Conservation (phyloP, 2,329 filamentous ascomycete genomes). For the Exophiala aquamarina region DNA sequence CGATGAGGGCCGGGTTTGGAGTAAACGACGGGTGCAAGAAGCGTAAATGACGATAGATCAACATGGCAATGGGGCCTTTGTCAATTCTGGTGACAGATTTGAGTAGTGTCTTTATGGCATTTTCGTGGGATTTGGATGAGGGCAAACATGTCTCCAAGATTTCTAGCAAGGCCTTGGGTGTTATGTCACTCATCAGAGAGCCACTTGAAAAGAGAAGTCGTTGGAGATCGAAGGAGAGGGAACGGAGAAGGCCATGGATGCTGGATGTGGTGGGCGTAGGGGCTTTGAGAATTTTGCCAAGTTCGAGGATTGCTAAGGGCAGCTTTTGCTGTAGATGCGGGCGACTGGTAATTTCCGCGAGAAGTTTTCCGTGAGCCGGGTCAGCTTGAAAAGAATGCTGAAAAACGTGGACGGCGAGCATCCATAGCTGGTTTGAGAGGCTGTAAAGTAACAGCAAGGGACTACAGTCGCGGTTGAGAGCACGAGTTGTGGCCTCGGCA, state of each 20-base stretch:
- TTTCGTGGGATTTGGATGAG: slow-evolving; percentile 9
- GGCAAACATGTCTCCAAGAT: slow-evolving; percentile 16
- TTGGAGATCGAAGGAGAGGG: slow-evolving; percentile 9
- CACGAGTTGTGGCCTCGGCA: slow-evolving; percentile 36
- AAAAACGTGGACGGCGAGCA: slow-evolving; percentile 34
- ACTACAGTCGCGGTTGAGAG: slow-evolving; percentile 32
- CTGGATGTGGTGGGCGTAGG: slow-evolving; percentile 9
- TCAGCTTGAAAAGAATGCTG: slow-evolving; percentile 20
- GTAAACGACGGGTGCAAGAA: slow-evolving; percentile 18
- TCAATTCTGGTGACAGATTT: slow-evolving; percentile 28
- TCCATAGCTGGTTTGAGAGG: slow-evolving; percentile 36
- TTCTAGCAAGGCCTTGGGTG: slow-evolving; percentile 18
- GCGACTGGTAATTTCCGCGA: slow-evolving; percentile 9
- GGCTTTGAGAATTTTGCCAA: slow-evolving; percentile 7
- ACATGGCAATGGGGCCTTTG: slow-evolving; percentile 26
- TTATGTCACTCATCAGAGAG: slow-evolving; percentile 20
- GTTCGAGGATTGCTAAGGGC: slow-evolving; percentile 12
- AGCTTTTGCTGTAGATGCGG: slow-evolving; percentile 16
- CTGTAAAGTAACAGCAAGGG: slow-evolving; percentile 34
- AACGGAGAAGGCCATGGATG: slow-evolving; percentile 9
- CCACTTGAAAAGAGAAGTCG: slow-evolving; percentile 17
- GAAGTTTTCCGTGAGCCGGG: slow-evolving; percentile 15
- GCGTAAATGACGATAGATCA: slow-evolving; percentile 44
- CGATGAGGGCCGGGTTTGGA: slow-evolving; percentile 7
- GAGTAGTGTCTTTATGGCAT: slow-evolving; percentile 33